These are phyloP conservation scores for Curvularia eragrostidis DNA, from an alignment of 2,329 filamentous ascomycete species.

Conservation along the genomic window DNA sequence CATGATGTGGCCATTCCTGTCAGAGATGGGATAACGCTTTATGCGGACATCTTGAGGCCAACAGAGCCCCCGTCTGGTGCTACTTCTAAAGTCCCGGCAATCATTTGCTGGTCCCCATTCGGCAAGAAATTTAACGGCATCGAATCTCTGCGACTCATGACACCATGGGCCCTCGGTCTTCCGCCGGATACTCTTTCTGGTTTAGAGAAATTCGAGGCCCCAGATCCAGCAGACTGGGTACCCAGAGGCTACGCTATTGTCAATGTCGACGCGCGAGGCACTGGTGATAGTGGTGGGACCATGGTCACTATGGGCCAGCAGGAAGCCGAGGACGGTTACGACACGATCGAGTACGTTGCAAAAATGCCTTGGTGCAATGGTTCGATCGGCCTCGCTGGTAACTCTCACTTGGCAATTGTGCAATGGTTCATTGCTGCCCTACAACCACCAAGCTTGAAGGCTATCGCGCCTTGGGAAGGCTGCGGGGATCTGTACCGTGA, in stretches of 20 bases:
- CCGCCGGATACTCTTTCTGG: neutral
- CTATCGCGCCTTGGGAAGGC: constrained; percentile 57
- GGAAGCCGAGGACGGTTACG: constrained; percentile 7
- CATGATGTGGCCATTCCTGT: constrained; percentile 1
- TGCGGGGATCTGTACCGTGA: constrained; percentile 1
- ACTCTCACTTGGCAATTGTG: constrained; percentile 51
- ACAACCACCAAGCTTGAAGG: constrained; percentile 50
- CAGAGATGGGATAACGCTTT: constrained; percentile 5
- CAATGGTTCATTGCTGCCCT: constrained; percentile 54
- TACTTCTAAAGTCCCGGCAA: constrained; percentile 47
- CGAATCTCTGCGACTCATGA: constrained; percentile 15
- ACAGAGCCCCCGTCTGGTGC: constrained; percentile 14
- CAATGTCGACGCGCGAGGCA: constrained; percentile 34
- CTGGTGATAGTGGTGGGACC: constrained; percentile 18
- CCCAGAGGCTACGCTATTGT: constrained; percentile 41
- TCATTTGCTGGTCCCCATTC: constrained; percentile 53
- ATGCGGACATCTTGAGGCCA: constrained; percentile 16
- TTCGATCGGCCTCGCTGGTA: constrained; percentile 47
- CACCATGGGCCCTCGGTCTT: neutral
- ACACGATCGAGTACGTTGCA: constrained; percentile 36
- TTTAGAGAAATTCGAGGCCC: constrained; percentile 51
- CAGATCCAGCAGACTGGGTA: constrained; percentile 47
- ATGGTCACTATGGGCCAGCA: constrained; percentile 1
- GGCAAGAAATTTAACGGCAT: constrained; percentile 45
- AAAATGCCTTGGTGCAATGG: constrained; percentile 55